Percentiles rank a stretch among this genome's conserved stretches.
phyloP scores from a whole-genome alignment of 2,329 filamentous ascomycete species.

The Xylariaceae sp. region DNA sequence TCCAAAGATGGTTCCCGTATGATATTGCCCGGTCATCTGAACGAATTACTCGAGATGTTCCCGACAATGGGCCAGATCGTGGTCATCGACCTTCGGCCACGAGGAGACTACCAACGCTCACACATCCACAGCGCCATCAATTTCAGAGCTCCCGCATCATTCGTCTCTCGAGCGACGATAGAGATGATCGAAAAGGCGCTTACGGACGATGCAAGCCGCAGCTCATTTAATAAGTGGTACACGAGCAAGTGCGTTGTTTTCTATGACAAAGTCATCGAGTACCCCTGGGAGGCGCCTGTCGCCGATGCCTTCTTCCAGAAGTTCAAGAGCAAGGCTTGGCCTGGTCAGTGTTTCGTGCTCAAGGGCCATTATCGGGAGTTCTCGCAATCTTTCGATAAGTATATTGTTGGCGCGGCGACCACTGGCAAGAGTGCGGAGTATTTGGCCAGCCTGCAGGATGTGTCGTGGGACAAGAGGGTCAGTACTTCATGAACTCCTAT shows the following conservation, averaged over 20 bases:
- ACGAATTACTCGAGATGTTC: conserved; percentile 48
- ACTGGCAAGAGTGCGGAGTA: conserved; percentile 39
- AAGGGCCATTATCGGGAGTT: conserved; percentile 56
- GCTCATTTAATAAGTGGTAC: conserved; percentile 44
- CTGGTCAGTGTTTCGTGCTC: conserved; percentile 49
- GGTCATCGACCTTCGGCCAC: conserved; percentile 48
- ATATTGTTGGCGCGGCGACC: conserved; percentile 43
- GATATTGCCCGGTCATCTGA: conserved; percentile 50
- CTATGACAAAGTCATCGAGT: conserved; percentile 49
- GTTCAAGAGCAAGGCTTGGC: conserved; percentile 45
- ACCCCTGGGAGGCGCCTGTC: conserved; percentile 47
- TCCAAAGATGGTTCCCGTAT: conserved; percentile 37
- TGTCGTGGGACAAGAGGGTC: conserved; percentile 33
- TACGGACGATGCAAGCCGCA: conserved; percentile 44
- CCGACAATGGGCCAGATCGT: conserved; percentile 42
- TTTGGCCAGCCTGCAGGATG: conserved; percentile 36
- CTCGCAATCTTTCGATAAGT: conserved; percentile 48
- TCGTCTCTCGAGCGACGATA: conserved; percentile 44
- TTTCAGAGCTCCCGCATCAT: conserved; percentile 46
- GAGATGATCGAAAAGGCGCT: conserved; percentile 50
- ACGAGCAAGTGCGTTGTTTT: conserved; percentile 48
- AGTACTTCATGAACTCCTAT: conserved; percentile 10
- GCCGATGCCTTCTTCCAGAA: conserved; percentile 44
- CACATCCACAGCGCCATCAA: conserved; percentile 52
- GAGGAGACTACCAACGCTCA: conserved; percentile 44